Base-by-base conservation (phyloP, 768 basidiomycete species). In the Leccinum longicurvipes region DNA sequence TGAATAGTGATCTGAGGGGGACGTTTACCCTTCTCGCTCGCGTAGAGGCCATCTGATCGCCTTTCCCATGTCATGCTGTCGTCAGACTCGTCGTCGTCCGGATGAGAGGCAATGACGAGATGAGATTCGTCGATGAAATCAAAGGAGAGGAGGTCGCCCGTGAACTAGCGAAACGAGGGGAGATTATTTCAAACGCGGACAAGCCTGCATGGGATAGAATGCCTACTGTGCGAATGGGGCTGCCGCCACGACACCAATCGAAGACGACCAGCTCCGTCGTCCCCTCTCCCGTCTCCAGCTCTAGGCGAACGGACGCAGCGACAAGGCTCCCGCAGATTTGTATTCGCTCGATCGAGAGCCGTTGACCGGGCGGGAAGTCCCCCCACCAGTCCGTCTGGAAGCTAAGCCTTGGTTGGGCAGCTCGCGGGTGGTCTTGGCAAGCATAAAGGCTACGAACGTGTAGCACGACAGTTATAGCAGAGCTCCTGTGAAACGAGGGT, bases 381-480 rank as follows among this genome's bases (percentile, higher is more conserved):
- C 70, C 72, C 70, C 72, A 73, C 70, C 70, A 73, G 32, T 71
- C 70, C 11, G 72, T 73, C 51, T 61, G 70, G 42, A 68, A 70
- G 28, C 56, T 62, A 29, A 72, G 53, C 24, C 62, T 59, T 17
- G 68, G 59, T 32, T 72, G 66, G 36, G 59, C 42, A 27, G 81
- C 78, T 49, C 68, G 72, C 28, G 77, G 72, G 62, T 86, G 83
- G 61, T 81, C 81, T 53, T 75, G 78, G 55, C 81, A 82, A n/a
- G 73, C 73, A 73, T 78, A 79, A 50, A 85, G 67, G 63, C 83
- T 74, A 56, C 82, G 79, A 55, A 86, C 75, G 58, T 81, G 81
- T 59, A 86, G 44, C 17, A 59, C 54, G 58, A 64, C 59, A 15
- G 51, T 55, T 51, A 68, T 68, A 15, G 67, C 63, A 3, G 61